phyloP scores from a whole-genome alignment of 768 basidiomycete genomes.

The Suillus cothurnatus region DNA sequence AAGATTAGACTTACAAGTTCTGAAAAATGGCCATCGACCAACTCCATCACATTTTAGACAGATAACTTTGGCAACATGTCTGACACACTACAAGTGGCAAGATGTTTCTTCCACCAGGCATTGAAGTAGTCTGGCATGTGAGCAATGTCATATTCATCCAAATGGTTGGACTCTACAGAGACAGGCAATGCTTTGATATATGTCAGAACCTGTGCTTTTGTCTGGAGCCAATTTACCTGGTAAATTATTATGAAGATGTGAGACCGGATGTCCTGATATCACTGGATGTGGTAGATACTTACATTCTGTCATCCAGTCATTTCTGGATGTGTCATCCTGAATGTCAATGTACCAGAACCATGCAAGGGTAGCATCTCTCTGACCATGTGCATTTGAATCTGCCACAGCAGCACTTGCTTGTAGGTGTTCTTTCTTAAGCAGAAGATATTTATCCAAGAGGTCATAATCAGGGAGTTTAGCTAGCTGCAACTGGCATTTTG shows the following conservation, averaged over 20 bases:
- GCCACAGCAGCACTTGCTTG: neutral
- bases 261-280: neutral
- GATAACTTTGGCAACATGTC: constrained; percentile 1
- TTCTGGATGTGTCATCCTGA: neutral
- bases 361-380: neutral
- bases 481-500: too few relatives aligned
- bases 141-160: neutral
- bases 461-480: neutral
- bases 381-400: constrained; percentile 8
- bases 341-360: constrained; percentile 15
- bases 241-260: constrained; percentile 7
- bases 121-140: neutral
- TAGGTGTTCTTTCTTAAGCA: neutral
- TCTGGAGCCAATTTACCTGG: constrained; percentile 10
- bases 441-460: neutral
- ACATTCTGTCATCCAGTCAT: constrained; percentile 16
- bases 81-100: neutral
- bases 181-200: neutral
- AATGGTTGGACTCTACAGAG: neutral
- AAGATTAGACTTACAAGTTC: neutral
- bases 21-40: neutral
- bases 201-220: neutral
- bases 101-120: neutral
- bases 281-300: neutral
- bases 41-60: neutral